Evolutionary conservation across 768 basidiomycete species (phyloP), one percentile per base, ranked within the genome.

Genomic region (Amanita rimosa): DNA sequence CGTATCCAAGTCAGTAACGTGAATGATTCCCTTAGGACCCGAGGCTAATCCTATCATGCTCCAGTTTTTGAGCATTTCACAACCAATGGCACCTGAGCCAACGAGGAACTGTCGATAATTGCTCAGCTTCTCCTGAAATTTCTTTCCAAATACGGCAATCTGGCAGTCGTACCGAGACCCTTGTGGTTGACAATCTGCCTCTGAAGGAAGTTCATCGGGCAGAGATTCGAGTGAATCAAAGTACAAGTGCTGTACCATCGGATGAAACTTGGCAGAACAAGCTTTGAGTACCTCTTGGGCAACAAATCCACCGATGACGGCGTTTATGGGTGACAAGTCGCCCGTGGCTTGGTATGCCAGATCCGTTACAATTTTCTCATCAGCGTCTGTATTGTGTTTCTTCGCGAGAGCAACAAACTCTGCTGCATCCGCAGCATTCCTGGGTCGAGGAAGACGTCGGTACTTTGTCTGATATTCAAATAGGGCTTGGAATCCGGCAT

Each of bases 41-140:
- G 83, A 77, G 6, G 79, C 94, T 40, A 99, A 70, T 52, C 96
- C 96, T 76, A 98, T 95, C 91, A 98, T 88, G 55, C 89, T 87
- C 96, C 96, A 99, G 66, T 98, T 99, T 74, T 99, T 99, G 58
- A 99, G 69, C 96, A 98, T 98, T 69, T 99, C 96, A 61, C 96
- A 99, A 16, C 96, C 96, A 62, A 99, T 98, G 31, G 96, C 96
- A 39, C 96, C 96, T n/a, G 95, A 83, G 7, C 96, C 96, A 49
- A 99, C 96, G 39, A 99, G 76, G 78, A 99, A 99, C 59, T 98
- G 89, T 22, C 87, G 78, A 61, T 91, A 81, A 60, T 86, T 85
- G 36, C 79, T 76, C 52, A 99, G 83, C 71, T 89, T 96, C 35
- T 85, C 75, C 56, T 99, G 96, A 81, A 98, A 98, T 1, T 67